Evolutionary conservation across 2,329 filamentous ascomycete genomes (phyloP).

Genomic region (Sporothrix variecibatus): DNA sequence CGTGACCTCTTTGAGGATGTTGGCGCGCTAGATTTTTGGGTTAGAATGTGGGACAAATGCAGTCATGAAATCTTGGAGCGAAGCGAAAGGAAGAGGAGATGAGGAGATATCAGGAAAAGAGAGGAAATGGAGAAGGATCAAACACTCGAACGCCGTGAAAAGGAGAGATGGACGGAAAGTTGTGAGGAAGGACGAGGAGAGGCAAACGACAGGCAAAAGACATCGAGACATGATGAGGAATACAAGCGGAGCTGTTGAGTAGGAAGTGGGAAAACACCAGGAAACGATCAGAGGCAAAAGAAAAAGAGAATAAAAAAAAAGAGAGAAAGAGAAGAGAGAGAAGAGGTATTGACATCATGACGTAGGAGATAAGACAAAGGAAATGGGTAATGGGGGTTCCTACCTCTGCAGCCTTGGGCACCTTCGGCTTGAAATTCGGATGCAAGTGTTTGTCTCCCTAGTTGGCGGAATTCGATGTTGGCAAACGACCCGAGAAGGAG

Average conservation of each 20-base stretch:
- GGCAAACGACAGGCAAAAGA: constrained; percentile 9
- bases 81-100: background rate
- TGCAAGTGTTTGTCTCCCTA: constrained; percentile 93
- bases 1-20: constrained; percentile 97
- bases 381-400: constrained; percentile 46
- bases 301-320: background rate
- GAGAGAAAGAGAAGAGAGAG: constrained; percentile 30
- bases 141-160: background rate
- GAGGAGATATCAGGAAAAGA: background rate
- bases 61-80: background rate
- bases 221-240: constrained; percentile 5
- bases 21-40: constrained; percentile 69
- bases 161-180: background rate
- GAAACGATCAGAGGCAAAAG: background rate
- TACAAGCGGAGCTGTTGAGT: background rate
- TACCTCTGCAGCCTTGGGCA: constrained; percentile 97
- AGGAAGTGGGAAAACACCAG: background rate
- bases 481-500: constrained; percentile 47
- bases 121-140: background rate
- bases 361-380: constrained; percentile 34
- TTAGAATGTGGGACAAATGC: background rate
- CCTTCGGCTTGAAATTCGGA: constrained; percentile 87
- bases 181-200: background rate
- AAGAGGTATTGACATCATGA: constrained; percentile 30
- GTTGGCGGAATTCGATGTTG: constrained; percentile 51